phyloP scores from a whole-genome alignment of 495 filamentous ascomycete genomes.

The Tuber brumale region DNA sequence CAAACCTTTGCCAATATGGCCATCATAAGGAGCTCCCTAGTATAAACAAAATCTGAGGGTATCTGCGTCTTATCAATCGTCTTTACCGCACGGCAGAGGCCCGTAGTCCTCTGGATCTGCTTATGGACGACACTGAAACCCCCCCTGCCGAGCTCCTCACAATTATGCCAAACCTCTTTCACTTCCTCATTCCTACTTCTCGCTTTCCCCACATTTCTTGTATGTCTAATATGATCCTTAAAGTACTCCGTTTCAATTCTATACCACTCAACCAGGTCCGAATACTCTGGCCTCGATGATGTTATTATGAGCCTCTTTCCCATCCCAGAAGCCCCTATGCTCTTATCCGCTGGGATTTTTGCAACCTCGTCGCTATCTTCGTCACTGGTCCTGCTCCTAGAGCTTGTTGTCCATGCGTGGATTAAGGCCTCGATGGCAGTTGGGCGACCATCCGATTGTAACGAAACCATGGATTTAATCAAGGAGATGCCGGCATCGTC shows the following conservation, averaged over 20 bases:
- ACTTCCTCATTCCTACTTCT: not conserved
- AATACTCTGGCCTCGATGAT: too few species aligned
- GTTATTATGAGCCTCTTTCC: too few species aligned
- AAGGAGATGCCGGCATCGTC: not conserved
- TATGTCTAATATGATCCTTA: not conserved
- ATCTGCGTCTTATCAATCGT: not conserved
- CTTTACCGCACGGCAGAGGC: not conserved
- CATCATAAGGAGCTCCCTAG: not conserved
- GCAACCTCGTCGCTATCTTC: not conserved
- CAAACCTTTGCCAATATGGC: not conserved
- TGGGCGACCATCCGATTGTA: not conserved
- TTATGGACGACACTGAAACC: not conserved
- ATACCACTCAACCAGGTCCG: not conserved
- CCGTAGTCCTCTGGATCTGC: not conserved
- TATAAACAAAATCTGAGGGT: not conserved
- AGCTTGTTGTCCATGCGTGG: not conserved
- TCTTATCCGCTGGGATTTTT: too few species aligned
- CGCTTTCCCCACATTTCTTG: not conserved
- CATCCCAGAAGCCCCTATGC: too few species aligned
- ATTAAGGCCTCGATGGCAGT: not conserved
- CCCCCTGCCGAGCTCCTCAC: not conserved
- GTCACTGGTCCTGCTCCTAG: too few species aligned
- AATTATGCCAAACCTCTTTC: not conserved
- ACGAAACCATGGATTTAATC: not conserved
- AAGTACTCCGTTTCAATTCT: not conserved